Percentiles rank a stretch among this genome's conserved stretches.
Conservation (phyloP, 805 yeast genomes). For the Starmerella vitae region DNA sequence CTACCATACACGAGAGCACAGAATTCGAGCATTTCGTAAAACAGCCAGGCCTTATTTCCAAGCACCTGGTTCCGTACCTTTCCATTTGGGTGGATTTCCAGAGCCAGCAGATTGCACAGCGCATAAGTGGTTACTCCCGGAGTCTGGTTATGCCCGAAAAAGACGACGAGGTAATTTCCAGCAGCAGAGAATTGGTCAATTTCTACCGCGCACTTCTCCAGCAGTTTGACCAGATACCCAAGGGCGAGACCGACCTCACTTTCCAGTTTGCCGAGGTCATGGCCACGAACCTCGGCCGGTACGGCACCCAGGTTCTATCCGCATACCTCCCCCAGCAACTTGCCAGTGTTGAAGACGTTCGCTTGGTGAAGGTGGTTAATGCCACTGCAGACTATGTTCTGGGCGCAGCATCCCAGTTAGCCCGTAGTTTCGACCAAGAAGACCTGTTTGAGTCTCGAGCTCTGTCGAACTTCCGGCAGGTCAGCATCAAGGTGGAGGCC, state of each 20-base stretch:
- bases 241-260: conserved; percentile 30
- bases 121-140: conserved; percentile 41
- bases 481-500: conserved; percentile 21
- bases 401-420: conserved; percentile 62
- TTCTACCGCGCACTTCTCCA: conserved; percentile 57
- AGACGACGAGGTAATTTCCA: conserved; percentile 50
- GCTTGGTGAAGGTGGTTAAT: conserved; percentile 54
- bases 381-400: conserved; percentile 87
- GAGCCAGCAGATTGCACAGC: conserved; percentile 40
- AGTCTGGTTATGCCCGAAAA: conserved; percentile 29
- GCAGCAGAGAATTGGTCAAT: conserved; percentile 78
- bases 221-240: conserved; percentile 50
- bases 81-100: conserved; percentile 80
- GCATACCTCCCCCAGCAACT: conserved; percentile 34
- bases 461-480: conserved; percentile 11
- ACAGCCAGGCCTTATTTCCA: conserved; percentile 38
- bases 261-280: conserved; percentile 44
- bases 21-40: conserved; percentile 61
- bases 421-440: conserved; percentile 28
- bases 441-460: conserved; percentile 13
- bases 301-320: conserved; percentile 38
- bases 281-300: conserved; percentile 49
- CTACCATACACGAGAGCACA: conserved; percentile 57
- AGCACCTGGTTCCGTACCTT: conserved; percentile 73
- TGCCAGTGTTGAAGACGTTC: conserved; percentile 45